A percentile compares a stretch with the other conserved stretches of the same genome.
These are phyloP conservation scores for Parastagonospora nodorum DNA, from an alignment of 2,329 filamentous ascomycete genomes.

Conservation along the genomic window DNA sequence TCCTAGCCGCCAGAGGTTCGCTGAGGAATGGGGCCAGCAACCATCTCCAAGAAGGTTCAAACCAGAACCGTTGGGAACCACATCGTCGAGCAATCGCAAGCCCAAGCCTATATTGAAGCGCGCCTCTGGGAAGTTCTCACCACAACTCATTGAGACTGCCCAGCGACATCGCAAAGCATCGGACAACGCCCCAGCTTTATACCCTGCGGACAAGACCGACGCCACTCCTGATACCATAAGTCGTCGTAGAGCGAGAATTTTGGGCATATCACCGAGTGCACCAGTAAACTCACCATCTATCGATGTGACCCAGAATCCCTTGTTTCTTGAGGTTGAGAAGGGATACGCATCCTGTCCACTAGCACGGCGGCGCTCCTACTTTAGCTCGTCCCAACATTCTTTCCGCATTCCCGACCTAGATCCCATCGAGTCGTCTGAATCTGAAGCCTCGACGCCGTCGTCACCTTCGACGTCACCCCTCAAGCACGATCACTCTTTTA, in stretches of 20 bases:
- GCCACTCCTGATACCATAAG: slow-evolving; percentile 60
- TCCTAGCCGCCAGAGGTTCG: slow-evolving; percentile 35
- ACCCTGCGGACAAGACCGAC: slow-evolving; percentile 73
- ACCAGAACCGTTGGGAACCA: slow-evolving; percentile 35
- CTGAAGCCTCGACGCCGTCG: slow-evolving; percentile 54
- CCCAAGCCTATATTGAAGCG: slow-evolving; percentile 31
- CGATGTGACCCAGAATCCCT: slow-evolving; percentile 36
- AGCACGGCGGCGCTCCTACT: slow-evolving; percentile 38
- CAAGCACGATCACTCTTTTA: slow-evolving; percentile 55
- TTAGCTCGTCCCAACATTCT: slow-evolving; percentile 55
- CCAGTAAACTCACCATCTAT: slow-evolving; percentile 42
- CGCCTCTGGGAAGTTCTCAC: slow-evolving; percentile 65
- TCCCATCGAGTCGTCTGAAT: slow-evolving; percentile 65
- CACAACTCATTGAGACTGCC: slow-evolving; percentile 81
- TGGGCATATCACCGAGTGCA: slow-evolving; percentile 56
- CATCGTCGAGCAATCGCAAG: slow-evolving; percentile 24
- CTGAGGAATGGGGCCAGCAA: slow-evolving; percentile 32
- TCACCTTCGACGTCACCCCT: slow-evolving; percentile 55
- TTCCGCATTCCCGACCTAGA: slow-evolving; percentile 66
- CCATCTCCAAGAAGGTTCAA: slow-evolving; percentile 32
- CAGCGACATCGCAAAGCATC: slow-evolving; percentile 71
- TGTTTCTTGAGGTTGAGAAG: slow-evolving; percentile 43
- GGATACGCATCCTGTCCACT: slow-evolving; percentile 37
- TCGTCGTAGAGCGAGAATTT: slow-evolving; percentile 45
- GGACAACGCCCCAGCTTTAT: slow-evolving; percentile 66